A percentile compares a stretch with the other conserved stretches of the same genome.
Conservation (phyloP, 2,329 filamentous ascomycete genomes). For the Beauveria sp. region DNA sequence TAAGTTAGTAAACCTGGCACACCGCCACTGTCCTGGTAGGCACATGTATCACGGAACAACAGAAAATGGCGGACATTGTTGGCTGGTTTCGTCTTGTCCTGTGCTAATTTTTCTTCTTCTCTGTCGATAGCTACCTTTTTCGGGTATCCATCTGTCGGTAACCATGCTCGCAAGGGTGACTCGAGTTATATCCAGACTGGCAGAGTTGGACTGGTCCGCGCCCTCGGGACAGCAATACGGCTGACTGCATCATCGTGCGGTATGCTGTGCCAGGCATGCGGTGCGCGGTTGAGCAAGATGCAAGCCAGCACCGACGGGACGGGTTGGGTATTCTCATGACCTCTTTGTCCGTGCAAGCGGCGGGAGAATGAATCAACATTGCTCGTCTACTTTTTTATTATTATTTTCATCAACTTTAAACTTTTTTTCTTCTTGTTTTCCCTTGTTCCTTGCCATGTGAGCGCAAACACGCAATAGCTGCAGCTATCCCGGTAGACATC, state of each 20-base stretch:
- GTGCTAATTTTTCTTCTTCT: neutral
- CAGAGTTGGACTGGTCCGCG: neutral
- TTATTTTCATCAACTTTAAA: neutral
- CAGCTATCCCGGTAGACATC: neutral
- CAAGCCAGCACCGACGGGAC: neutral
- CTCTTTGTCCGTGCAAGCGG: too few species aligned
- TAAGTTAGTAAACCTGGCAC: neutral
- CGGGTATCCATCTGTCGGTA: neutral
- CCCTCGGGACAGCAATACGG: conserved; percentile 1
- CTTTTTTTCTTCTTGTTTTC: neutral
- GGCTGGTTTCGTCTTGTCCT: neutral
- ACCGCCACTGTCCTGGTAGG: conserved; percentile 1
- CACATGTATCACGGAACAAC: neutral
- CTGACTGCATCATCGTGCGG: conserved; percentile 5
- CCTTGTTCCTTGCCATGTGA: too few species aligned
- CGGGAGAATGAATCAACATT: too few species aligned
- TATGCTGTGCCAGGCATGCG: neutral
- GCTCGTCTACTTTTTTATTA: neutral
- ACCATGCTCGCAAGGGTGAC: neutral
- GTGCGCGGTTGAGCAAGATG: neutral
- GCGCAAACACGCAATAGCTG: neutral
- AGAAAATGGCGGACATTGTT: neutral
- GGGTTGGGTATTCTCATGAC: too few species aligned
- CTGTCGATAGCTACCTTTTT: neutral
- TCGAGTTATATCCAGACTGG: neutral